phyloP scores from a whole-genome alignment of 2,329 filamentous ascomycete genomes.

The Fonsecaea nubica region DNA sequence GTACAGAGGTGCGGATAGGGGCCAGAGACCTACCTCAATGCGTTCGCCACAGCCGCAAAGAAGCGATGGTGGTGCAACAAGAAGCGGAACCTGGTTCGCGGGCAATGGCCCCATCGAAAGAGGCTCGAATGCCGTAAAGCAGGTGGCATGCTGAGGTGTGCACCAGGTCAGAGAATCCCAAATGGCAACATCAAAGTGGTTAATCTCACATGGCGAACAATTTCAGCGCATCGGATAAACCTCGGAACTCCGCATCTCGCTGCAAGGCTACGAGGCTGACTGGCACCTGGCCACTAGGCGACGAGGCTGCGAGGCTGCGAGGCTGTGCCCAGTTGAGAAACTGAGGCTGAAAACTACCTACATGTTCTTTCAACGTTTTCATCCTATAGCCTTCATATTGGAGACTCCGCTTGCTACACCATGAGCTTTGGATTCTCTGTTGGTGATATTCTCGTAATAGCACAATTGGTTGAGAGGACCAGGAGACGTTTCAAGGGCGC shows the following conservation, averaged over 20 bases:
- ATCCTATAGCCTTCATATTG: neutral
- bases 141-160: constrained; percentile 26
- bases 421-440: constrained; percentile 31
- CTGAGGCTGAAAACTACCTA: neutral
- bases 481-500: constrained; percentile 24
- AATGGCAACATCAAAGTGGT: neutral
- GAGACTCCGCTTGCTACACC: neutral
- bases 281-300: no score
- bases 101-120: constrained; percentile 39
- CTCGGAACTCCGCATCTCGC: neutral
- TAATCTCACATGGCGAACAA: neutral
- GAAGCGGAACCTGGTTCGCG: constrained; percentile 36
- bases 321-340: neutral
- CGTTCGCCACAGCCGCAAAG: constrained; percentile 38
- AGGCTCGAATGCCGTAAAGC: constrained; percentile 24
- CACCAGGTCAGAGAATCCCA: neutral
- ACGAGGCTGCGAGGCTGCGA: neutral
- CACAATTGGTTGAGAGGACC: constrained; percentile 12
- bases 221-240: constrained; percentile 19
- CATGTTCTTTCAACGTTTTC: neutral
- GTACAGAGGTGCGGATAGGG: neutral
- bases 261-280: neutral
- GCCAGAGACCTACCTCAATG: constrained; percentile 25
- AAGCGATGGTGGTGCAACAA: constrained; percentile 29
- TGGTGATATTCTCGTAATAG: constrained; percentile 22